These are phyloP conservation scores for Serendipita indica DNA, from an alignment of 768 basidiomycete genomes.

Conservation along the genomic window DNA sequence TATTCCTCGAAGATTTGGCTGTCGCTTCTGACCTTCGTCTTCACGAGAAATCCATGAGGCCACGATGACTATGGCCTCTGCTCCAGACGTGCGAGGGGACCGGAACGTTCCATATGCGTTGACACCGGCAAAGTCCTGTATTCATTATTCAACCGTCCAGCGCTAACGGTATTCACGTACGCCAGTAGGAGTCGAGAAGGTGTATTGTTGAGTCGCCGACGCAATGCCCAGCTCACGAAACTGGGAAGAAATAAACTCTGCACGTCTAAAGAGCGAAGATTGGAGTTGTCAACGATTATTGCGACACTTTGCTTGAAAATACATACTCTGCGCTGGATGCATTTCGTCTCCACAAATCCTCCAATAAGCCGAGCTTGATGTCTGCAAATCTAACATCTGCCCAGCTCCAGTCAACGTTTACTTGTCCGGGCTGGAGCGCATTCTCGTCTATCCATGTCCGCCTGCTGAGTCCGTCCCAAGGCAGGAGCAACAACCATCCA, in stretches of 20 bases:
- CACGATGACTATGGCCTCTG: slow-evolving; percentile 81
- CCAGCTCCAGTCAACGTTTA: slow-evolving; percentile 87
- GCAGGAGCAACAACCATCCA: slow-evolving; percentile 72
- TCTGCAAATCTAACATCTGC: slow-evolving; percentile 79
- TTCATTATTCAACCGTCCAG: background rate
- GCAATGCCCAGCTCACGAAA: slow-evolving; percentile 64
- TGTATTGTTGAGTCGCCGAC: slow-evolving; percentile 54
- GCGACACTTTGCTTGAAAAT: background rate
- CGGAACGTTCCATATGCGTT: slow-evolving; percentile 74
- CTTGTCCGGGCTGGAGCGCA: slow-evolving; percentile 85
- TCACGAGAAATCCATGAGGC: slow-evolving; percentile 75
- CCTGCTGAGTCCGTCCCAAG: slow-evolving; percentile 46
- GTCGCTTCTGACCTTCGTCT: slow-evolving; percentile 38
- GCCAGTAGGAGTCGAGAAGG: slow-evolving; percentile 34
- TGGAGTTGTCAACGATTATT: background rate
- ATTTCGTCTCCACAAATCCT: slow-evolving; percentile 45
- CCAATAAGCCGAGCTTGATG: slow-evolving; percentile 55
- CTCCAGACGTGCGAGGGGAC: slow-evolving; percentile 83
- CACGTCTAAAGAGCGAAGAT: slow-evolving; percentile 37
- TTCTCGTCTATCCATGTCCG: slow-evolving; percentile 87
- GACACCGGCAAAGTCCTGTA: slow-evolving; percentile 42
- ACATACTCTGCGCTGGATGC: slow-evolving; percentile 58
- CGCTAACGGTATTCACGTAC: slow-evolving; percentile 25
- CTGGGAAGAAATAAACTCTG: slow-evolving; percentile 42
- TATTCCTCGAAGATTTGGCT: slow-evolving; percentile 69